Evolutionary conservation across 2,329 filamentous ascomycete genomes (phyloP).

Genomic region (Elsinoe arachidis): DNA sequence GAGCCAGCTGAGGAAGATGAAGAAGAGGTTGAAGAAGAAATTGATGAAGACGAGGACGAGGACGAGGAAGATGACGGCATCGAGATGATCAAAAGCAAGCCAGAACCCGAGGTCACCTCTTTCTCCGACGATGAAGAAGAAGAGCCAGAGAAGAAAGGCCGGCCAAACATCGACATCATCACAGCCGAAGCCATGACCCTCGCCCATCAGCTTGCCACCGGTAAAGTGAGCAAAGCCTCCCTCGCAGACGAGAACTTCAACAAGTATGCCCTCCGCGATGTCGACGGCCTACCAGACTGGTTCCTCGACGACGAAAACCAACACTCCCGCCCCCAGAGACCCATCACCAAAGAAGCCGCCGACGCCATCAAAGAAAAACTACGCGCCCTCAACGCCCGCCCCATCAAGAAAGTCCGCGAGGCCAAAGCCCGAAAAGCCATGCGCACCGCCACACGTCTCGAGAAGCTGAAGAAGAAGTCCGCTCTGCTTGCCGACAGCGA

Average conservation of each 20-base stretch:
- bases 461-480: slow-evolving; percentile 97
- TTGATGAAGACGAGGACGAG: slow-evolving; percentile 28
- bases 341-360: slow-evolving; percentile 85
- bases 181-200: slow-evolving; percentile 99
- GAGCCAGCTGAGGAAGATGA: slow-evolving; percentile 27
- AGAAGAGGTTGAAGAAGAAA: slow-evolving; percentile 24
- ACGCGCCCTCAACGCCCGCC: slow-evolving; percentile 84
- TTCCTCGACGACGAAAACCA: slow-evolving; percentile 85
- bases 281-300: slow-evolving; percentile 91
- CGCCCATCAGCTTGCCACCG: slow-evolving; percentile 82
- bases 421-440: slow-evolving; percentile 96
- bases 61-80: slow-evolving; percentile 45
- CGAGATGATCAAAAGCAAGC: slow-evolving; percentile 53
- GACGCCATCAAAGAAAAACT: slow-evolving; percentile 90
- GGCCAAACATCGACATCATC: slow-evolving; percentile 87
- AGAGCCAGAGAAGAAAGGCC: slow-evolving; percentile 46
- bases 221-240: slow-evolving; percentile 69
- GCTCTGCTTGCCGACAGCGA: slow-evolving; percentile 82
- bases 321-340: slow-evolving; percentile 76
- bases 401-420: slow-evolving; percentile 98
- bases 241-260: slow-evolving; percentile 89
- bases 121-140: slow-evolving; percentile 45
- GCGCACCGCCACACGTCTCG: slow-evolving; percentile 78
- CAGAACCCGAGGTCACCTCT: slow-evolving; percentile 49
- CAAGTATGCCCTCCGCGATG: slow-evolving; percentile 81